Percentiles rank a stretch among this genome's conserved stretches.
Evolutionary conservation across 257 asterid species (phyloP).

Genomic region (Nyctanthes arbortristis): DNA sequence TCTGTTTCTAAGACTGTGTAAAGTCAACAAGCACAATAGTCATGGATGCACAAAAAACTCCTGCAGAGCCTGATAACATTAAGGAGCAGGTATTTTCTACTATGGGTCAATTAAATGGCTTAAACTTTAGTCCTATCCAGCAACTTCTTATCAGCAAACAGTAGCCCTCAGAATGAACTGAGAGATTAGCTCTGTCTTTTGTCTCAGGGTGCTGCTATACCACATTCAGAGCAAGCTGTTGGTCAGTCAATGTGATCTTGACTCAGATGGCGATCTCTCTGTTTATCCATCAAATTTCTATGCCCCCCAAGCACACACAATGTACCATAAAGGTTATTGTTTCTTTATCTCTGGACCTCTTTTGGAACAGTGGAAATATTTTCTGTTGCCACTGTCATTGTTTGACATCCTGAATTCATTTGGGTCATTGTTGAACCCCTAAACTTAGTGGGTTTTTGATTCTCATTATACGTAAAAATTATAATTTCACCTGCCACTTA

Average conservation of each 20-base stretch:
- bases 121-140: neutral
- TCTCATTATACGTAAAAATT: neutral
- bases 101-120: neutral
- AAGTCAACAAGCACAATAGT: neutral
- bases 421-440: neutral
- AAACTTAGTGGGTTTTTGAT: neutral
- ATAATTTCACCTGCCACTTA: too few relatives aligned
- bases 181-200: neutral
- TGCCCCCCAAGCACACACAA: constrained; percentile 8
- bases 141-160: neutral
- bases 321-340: constrained; percentile 12
- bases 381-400: neutral
- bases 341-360: neutral
- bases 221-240: constrained; percentile 14
- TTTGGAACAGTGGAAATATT: neutral
- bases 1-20: neutral
- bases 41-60: constrained; percentile 6
- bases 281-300: constrained; percentile 12
- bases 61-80: constrained; percentile 10
- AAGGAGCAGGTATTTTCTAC: constrained; percentile 1
- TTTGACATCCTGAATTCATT: neutral
- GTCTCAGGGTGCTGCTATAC: constrained; percentile 6
- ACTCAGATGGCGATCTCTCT: constrained; percentile 19
- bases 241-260: constrained; percentile 13
- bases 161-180: neutral